Percentiles rank a stretch among this genome's conserved stretches.
phyloP scores from a whole-genome alignment of 345 rosid genomes.

The Sapria himalayana region DNA sequence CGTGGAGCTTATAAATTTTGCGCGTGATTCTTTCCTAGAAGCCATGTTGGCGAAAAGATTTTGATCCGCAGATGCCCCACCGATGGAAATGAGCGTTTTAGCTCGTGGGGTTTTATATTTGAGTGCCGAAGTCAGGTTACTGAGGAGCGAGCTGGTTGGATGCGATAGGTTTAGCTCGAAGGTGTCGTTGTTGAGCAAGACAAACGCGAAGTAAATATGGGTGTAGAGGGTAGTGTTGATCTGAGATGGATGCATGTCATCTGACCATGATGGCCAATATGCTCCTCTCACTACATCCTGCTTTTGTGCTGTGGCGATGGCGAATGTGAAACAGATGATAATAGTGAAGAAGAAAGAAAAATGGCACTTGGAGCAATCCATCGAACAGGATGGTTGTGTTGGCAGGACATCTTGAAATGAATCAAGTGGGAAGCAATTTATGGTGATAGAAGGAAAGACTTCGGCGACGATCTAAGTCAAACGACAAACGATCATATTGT shows the following conservation, averaged over 20 bases:
- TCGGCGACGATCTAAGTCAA: too few relatives aligned
- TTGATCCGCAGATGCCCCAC: slow-evolving; percentile 4
- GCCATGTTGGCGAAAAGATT: slow-evolving; percentile 10
- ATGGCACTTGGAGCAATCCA: too few relatives aligned
- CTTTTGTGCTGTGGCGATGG: not conserved
- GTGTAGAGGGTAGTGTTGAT: slow-evolving; percentile 13
- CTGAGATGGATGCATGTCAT: slow-evolving; percentile 11
- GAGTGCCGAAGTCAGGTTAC: slow-evolving; percentile 9
- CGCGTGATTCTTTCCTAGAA: slow-evolving; percentile 1
- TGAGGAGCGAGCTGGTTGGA: not conserved
- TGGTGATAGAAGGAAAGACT: too few relatives aligned
- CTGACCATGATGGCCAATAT: slow-evolving; percentile 13
- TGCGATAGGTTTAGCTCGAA: slow-evolving; percentile 7
- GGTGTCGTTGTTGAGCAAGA: slow-evolving; percentile 8
- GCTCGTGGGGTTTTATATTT: slow-evolving; percentile 8
- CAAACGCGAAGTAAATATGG: slow-evolving; percentile 11
- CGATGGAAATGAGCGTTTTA: slow-evolving; percentile 15
- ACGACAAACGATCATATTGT: too few relatives aligned
- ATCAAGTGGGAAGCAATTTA: too few relatives aligned
- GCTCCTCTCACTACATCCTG: slow-evolving; percentile 9
- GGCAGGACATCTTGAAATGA: too few relatives aligned
- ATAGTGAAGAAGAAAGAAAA: too few relatives aligned
- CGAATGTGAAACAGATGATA: not conserved
- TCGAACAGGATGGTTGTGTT: too few relatives aligned
- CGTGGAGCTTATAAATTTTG: slow-evolving; percentile 12